These are phyloP conservation scores for Williopsis jadinii DNA, from an alignment of 1,139 yeast species.

Conservation along the genomic window DNA sequence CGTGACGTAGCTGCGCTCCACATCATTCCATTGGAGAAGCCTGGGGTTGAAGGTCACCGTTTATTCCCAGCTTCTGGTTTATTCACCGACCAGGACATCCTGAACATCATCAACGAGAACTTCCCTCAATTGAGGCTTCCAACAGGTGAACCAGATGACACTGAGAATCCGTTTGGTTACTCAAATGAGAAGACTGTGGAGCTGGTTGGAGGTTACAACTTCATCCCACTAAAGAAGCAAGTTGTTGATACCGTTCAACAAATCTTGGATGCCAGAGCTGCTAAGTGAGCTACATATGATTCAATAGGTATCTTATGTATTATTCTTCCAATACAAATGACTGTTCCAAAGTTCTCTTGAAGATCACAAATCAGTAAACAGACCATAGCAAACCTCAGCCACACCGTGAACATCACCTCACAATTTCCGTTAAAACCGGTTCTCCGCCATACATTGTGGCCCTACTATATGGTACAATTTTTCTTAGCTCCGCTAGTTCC, in stretches of 20 bases:
- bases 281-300: too few species aligned
- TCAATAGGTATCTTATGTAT: too few species aligned
- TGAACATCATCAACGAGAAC: conserved; percentile 16
- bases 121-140: conserved; percentile 29
- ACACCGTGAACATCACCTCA: too few species aligned
- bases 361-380: too few species aligned
- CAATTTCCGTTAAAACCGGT: too few species aligned
- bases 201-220: conserved; percentile 32
- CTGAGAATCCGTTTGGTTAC: conserved; percentile 23
- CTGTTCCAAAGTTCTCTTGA: too few species aligned
- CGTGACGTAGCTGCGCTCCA: conserved; percentile 38
- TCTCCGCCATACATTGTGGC: too few species aligned
- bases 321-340: too few species aligned
- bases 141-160: conserved; percentile 12
- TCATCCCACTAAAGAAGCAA: conserved; percentile 30
- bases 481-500: too few species aligned
- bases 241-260: conserved; percentile 38
- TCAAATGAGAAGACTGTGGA: conserved; percentile 32
- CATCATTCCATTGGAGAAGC: conserved; percentile 30
- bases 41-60: conserved; percentile 30
- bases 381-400: too few species aligned
- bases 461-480: too few species aligned
- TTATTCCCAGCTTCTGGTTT: conserved; percentile 8
- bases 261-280: conserved; percentile 4
- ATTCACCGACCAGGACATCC: conserved; percentile 1